These are phyloP conservation scores for Suillus discolor DNA, from an alignment of 768 basidiomycete species.

Conservation along the genomic window DNA sequence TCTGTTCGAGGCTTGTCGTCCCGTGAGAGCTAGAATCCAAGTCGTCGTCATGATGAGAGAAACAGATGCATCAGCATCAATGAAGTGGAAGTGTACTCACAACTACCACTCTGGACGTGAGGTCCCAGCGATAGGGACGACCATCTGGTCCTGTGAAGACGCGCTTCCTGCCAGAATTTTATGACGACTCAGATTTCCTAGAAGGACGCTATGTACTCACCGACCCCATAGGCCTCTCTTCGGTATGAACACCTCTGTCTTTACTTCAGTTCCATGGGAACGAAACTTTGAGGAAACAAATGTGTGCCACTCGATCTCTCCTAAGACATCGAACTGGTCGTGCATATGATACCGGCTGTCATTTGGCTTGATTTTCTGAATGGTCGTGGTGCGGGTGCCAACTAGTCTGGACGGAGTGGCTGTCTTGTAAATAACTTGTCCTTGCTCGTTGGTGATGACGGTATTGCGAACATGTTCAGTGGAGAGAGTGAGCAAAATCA, in stretches of 20 bases:
- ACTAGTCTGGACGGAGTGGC: slow-evolving; percentile 18
- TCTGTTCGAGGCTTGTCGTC: slow-evolving; percentile 18
- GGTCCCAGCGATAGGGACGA: slow-evolving; percentile 8
- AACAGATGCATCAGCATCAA: neutral
- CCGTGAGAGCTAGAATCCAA: slow-evolving; percentile 10
- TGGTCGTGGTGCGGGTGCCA: slow-evolving; percentile 22
- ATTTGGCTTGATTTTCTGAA: slow-evolving; percentile 29
- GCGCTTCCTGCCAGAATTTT: neutral
- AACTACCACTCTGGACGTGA: neutral
- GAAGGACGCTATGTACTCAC: slow-evolving; percentile 17
- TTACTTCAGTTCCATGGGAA: slow-evolving; percentile 28
- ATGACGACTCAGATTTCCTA: neutral
- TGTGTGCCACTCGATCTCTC: slow-evolving; percentile 36
- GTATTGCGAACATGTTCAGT: slow-evolving; percentile 25
- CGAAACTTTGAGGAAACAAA: slow-evolving; percentile 34
- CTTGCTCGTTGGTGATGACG: slow-evolving; percentile 24
- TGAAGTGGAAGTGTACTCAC: neutral
- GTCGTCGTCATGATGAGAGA: neutral
- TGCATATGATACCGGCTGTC: slow-evolving; percentile 23
- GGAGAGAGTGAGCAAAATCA: slow-evolving; percentile 29
- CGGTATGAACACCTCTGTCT: slow-evolving; percentile 29
- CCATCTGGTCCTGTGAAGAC: slow-evolving; percentile 8
- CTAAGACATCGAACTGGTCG: slow-evolving; percentile 35
- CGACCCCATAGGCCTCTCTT: slow-evolving; percentile 22
- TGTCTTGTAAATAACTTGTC: slow-evolving; percentile 35